Evolutionary conservation across 1,284 basidiomycete species (phyloP).

Genomic region (Phlebopus sp.): DNA sequence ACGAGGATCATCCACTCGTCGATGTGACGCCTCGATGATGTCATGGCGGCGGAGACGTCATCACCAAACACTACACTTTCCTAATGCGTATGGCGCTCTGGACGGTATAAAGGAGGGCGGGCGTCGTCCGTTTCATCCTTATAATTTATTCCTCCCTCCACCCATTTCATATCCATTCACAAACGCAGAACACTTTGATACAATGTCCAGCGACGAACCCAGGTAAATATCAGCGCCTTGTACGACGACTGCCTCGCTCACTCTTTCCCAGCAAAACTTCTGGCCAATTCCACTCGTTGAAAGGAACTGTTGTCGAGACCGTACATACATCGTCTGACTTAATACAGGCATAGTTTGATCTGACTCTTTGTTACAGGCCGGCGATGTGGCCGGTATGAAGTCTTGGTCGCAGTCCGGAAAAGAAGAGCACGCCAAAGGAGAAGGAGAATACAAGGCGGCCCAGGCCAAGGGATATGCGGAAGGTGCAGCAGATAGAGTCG

Average conservation of each 20-base stretch:
- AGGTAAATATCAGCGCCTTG: slow-evolving; percentile 19
- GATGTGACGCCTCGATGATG: slow-evolving; percentile 26
- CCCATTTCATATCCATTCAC: slow-evolving; percentile 5
- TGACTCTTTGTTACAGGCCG: slow-evolving; percentile 34
- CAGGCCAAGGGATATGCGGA: slow-evolving; percentile 56
- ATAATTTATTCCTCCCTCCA: not conserved
- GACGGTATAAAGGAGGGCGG: slow-evolving; percentile 21
- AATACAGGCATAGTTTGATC: rapidly evolving
- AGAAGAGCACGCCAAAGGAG: slow-evolving; percentile 65
- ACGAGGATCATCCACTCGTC: slow-evolving; percentile 18
- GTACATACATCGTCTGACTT: slow-evolving; percentile 20
- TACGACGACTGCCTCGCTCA: too few species aligned
- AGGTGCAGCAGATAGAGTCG: slow-evolving; percentile 55
- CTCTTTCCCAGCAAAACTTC: slow-evolving; percentile 47
- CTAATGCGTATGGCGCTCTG: slow-evolving; percentile 27
- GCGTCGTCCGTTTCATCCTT: too few species aligned
- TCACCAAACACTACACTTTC: slow-evolving; percentile 25
- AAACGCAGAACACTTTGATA: not conserved
- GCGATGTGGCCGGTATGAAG: slow-evolving; percentile 46
- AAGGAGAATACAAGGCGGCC: slow-evolving; percentile 56
- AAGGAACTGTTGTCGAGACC: slow-evolving; percentile 62
- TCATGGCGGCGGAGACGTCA: slow-evolving; percentile 24
- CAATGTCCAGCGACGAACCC: slow-evolving; percentile 28
- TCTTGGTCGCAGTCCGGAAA: slow-evolving; percentile 56
- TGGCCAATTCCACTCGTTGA: slow-evolving; percentile 60